A percentile compares a stretch with the other conserved stretches of the same genome.
phyloP scores from a whole-genome alignment of 2,329 filamentous ascomycete species.

The Thelonectria olida region DNA sequence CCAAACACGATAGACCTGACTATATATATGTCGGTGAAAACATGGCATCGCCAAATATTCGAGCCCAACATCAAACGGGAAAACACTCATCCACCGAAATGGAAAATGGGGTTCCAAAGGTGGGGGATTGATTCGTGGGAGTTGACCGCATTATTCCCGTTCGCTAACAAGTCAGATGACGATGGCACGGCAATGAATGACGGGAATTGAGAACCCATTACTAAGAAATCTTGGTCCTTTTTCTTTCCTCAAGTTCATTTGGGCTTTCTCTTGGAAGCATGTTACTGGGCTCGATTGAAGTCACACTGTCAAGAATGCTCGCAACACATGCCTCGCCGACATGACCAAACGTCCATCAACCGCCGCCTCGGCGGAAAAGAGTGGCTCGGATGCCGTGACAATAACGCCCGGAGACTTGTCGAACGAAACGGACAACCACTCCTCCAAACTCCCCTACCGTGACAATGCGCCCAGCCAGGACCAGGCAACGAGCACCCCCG shows the following conservation, averaged over 20 bases:
- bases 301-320: background rate
- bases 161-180: slow-evolving; percentile 11
- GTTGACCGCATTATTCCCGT: slow-evolving; percentile 12
- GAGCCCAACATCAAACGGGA: too few relatives aligned
- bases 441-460: background rate
- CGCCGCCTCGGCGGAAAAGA: background rate
- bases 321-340: too few relatives aligned
- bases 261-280: background rate
- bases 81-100: slow-evolving; percentile 2
- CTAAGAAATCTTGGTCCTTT: background rate
- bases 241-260: background rate
- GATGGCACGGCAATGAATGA: slow-evolving; percentile 8
- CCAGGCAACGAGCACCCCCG: too few relatives aligned
- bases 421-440: background rate
- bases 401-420: background rate
- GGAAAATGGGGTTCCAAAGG: background rate
- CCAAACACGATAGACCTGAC: too few relatives aligned
- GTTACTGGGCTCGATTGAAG: background rate
- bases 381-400: background rate
- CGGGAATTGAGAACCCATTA: slow-evolving; percentile 5
- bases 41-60: too few relatives aligned
- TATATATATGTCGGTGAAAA: too few relatives aligned
- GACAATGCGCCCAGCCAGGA: background rate
- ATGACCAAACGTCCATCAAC: background rate
- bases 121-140: background rate